A percentile compares a stretch with the other conserved stretches of the same genome.
Evolutionary conservation across 2,329 filamentous ascomycete genomes (phyloP).

Genomic region (Diaporthe vexans): DNA sequence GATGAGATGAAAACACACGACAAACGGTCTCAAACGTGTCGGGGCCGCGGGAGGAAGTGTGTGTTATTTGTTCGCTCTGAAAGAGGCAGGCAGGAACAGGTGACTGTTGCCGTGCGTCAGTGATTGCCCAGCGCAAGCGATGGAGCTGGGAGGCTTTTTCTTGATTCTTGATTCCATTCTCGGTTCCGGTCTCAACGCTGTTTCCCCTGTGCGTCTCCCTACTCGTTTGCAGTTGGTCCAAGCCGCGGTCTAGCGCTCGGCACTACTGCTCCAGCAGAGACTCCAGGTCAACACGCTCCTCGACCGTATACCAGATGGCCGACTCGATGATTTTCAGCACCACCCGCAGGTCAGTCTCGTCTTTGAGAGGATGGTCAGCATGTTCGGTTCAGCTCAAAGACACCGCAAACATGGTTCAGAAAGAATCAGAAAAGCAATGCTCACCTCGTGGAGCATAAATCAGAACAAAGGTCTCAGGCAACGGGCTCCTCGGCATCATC

Average conservation of each 20-base stretch:
- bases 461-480: constrained; percentile 83
- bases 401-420: too few relatives aligned
- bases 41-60: constrained; percentile 3
- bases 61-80: neutral
- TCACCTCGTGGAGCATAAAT: constrained; percentile 81
- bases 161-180: neutral
- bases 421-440: constrained; percentile 37
- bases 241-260: neutral
- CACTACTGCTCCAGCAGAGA: constrained; percentile 31
- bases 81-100: neutral
- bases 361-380: constrained; percentile 47
- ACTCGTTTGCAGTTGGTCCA: neutral
- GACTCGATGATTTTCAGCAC: constrained; percentile 80
- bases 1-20: constrained; percentile 20
- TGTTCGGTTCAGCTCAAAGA: constrained; percentile 33
- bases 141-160: constrained; percentile 7
- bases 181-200: neutral
- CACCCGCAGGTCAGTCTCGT: constrained; percentile 75
- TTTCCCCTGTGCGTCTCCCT: neutral
- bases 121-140: constrained; percentile 30
- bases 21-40: neutral
- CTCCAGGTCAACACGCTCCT: constrained; percentile 42
- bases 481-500: constrained; percentile 65
- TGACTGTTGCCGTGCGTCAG: constrained; percentile 37
- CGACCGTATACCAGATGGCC: constrained; percentile 75